phyloP scores from a whole-genome alignment of 768 basidiomycete genomes.

The Lyophyllum semitale region DNA sequence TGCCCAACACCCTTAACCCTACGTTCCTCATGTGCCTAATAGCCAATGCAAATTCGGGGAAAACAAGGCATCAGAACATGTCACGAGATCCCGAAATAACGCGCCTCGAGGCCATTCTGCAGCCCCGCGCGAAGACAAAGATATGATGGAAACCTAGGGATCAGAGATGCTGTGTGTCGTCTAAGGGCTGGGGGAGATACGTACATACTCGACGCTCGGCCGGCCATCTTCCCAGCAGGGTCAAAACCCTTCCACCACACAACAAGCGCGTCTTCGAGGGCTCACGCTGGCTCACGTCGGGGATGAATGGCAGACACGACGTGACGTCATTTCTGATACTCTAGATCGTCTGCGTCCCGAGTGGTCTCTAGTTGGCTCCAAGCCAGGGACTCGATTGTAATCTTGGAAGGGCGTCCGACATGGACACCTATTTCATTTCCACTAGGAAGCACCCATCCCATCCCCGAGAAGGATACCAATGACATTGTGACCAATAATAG shows the following conservation, averaged over 20 bases:
- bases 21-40: slow-evolving; percentile 4
- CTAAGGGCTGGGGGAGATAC: neutral
- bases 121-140: neutral
- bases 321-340: too few species aligned
- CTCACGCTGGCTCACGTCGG: too few species aligned
- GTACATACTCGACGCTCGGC: neutral
- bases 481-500: neutral
- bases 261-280: too few species aligned
- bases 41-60: neutral
- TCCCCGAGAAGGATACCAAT: too few species aligned
- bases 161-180: slow-evolving; percentile 7
- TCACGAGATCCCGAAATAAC: slow-evolving; percentile 11
- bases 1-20: slow-evolving; percentile 12
- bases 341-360: too few species aligned
- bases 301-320: too few species aligned
- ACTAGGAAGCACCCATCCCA: too few species aligned
- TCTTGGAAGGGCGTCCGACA: too few species aligned
- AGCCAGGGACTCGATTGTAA: too few species aligned
- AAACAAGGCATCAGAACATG: slow-evolving; percentile 5
- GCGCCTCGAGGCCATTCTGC: slow-evolving; percentile 11
- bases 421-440: too few species aligned
- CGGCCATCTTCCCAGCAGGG: neutral
- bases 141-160: slow-evolving; percentile 8
- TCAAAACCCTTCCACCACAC: neutral
- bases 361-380: too few species aligned